phyloP scores from a whole-genome alignment of 306 rosid genomes.

The Cucurbita maxima region DNA sequence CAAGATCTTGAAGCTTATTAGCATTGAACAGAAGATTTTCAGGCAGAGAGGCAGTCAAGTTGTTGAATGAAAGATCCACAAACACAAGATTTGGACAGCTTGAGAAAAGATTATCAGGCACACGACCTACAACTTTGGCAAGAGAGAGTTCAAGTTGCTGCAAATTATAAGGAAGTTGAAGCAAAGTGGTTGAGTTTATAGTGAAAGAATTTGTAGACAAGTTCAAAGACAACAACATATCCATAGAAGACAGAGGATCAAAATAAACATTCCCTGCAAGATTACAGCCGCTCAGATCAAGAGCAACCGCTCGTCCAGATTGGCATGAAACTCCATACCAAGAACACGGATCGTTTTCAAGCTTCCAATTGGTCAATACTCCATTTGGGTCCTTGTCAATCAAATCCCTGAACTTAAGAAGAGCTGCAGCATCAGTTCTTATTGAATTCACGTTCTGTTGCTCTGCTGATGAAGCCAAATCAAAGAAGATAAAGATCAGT shows the following conservation, averaged over 20 bases:
- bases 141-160: slow-evolving; percentile 67
- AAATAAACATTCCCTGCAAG: slow-evolving; percentile 43
- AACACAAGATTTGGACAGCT: slow-evolving; percentile 58
- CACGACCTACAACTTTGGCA: slow-evolving; percentile 39
- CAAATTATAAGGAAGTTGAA: slow-evolving; percentile 57
- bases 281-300: slow-evolving; percentile 39
- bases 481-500: slow-evolving; percentile 16
- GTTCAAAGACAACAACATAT: slow-evolving; percentile 53
- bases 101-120: slow-evolving; percentile 50
- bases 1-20: slow-evolving; percentile 52
- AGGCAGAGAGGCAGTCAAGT: slow-evolving; percentile 64
- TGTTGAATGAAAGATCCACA: slow-evolving; percentile 60
- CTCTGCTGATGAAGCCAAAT: slow-evolving; percentile 23
- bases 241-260: slow-evolving; percentile 44
- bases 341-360: slow-evolving; percentile 39
- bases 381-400: slow-evolving; percentile 53
- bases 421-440: slow-evolving; percentile 57
- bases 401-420: slow-evolving; percentile 55
- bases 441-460: slow-evolving; percentile 28
- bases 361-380: slow-evolving; percentile 52
- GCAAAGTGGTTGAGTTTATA: slow-evolving; percentile 68
- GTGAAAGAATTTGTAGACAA: slow-evolving; percentile 39
- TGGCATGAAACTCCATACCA: slow-evolving; percentile 82
- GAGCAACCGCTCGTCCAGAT: slow-evolving; percentile 43
- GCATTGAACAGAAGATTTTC: slow-evolving; percentile 32